Base-by-base conservation (phyloP, 2,329 filamentous ascomycete genomes). In the Dactylella cylindrospora region DNA sequence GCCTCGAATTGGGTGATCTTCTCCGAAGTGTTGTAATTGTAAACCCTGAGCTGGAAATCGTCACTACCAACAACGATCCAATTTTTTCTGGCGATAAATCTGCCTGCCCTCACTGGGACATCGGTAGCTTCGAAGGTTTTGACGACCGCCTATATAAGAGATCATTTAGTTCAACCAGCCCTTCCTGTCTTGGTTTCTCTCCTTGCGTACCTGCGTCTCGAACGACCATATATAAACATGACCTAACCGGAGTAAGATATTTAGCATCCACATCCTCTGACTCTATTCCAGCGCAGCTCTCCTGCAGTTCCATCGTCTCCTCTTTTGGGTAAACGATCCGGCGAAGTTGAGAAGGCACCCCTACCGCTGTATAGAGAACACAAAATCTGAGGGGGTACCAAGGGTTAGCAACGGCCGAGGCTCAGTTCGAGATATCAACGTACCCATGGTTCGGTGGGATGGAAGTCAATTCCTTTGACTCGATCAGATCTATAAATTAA, bases 191-290 rank as follows among this genome's bases (percentile, higher is more conserved):
- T 8, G 15, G 6, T 12, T 31, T 22, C 15, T 4, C 4, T 17
- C 17, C 7, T 6, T 38, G 38, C 72, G 59, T 73, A 79, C 78
- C 74, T 95, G 90, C 45, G 90, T 94, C 76, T 95, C 91, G 75
- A 95, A 95, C 26, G 91, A 96, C 90, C 93, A 97, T 73, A 98
- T 97, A 78, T 97, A 94, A 73, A 95, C 93, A 78, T 97, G 91
- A 74, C 93, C 89, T 90, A 65, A 23, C 10, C 55, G 66, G 50
- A 67, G n/a, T 33, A 25, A 28, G 15, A 26, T 61, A n/a, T 32
- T n/a, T n/a, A 9, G 29, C 66, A 38, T 36, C 35, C 50, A 40
- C 19, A 28, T 43, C 17, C 31, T 20, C 31, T 29, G 20, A 39
- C 33, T 35, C 10, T 26, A 17, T 31, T 31, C 36, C 51, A 64